Evolutionary conservation across 345 rosid genomes (phyloP).

Genomic region (Eucalyptus sp.): DNA sequence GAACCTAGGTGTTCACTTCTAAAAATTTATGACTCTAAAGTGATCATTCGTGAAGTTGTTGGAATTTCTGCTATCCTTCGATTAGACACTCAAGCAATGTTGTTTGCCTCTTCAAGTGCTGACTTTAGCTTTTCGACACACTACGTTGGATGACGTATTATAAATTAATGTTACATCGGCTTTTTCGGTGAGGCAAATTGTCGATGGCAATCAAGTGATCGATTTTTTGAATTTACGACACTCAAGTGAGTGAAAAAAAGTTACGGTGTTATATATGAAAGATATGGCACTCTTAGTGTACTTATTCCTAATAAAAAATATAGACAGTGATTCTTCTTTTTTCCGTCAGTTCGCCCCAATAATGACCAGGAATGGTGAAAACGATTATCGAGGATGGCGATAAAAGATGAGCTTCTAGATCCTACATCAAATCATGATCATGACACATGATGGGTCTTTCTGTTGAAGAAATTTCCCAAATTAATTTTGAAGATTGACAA

Average conservation of each 20-base stretch:
- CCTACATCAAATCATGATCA: neutral
- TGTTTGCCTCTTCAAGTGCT: neutral
- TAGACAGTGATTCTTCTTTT: neutral
- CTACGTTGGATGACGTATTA: neutral
- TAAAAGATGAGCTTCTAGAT: neutral
- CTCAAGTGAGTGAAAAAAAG: no score
- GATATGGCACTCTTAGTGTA: no score
- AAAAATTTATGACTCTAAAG: neutral
- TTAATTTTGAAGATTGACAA: no score
- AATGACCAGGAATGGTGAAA: neutral
- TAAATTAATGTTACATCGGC: neutral
- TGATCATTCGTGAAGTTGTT: neutral
- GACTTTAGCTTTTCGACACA: fast-evolving
- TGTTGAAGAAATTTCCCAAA: neutral
- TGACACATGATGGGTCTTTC: neutral
- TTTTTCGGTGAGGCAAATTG: no score
- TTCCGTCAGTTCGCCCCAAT: fast-evolving
- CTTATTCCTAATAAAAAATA: no score
- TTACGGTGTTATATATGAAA: fast-evolving
- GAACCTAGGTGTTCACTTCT: no score
- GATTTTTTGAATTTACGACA: no score
- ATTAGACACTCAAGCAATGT: neutral
- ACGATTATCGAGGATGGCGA: neutral
- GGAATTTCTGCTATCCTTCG: neutral
- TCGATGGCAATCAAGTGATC: no score